phyloP scores from a whole-genome alignment of 2,329 filamentous ascomycete species.

The Xylariales sp. region DNA sequence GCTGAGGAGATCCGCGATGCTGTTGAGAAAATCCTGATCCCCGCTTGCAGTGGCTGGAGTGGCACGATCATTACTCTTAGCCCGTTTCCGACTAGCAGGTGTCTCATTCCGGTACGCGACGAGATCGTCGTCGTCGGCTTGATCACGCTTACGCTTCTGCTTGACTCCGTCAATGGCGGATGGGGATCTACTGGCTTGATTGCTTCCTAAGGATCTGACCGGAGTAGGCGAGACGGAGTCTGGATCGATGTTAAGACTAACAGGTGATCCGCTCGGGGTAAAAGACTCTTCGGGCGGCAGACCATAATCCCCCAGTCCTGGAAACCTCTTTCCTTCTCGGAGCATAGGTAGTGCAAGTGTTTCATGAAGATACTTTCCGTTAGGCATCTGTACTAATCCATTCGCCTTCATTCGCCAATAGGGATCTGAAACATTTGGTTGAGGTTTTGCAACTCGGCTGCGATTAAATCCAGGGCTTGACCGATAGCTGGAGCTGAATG shows the following conservation, averaged over 20 bases:
- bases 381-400: constrained; percentile 62
- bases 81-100: constrained; percentile 43
- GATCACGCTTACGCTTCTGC: constrained; percentile 46
- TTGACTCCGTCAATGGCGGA: constrained; percentile 34
- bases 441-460: constrained; percentile 49
- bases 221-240: constrained; percentile 19
- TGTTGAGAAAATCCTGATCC: constrained; percentile 45
- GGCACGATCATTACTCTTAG: constrained; percentile 39
- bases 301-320: constrained; percentile 54
- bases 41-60: constrained; percentile 23
- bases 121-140: constrained; percentile 42
- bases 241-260: constrained; percentile 13
- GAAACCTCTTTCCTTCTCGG: constrained; percentile 55
- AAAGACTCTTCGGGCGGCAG: constrained; percentile 42
- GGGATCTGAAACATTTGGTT: constrained; percentile 46
- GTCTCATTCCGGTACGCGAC: constrained; percentile 41
- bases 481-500: constrained; percentile 51
- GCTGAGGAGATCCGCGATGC: constrained; percentile 45
- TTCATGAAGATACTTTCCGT: constrained; percentile 66
- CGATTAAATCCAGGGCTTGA: constrained; percentile 51
- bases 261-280: constrained; percentile 40
- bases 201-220: constrained; percentile 12
- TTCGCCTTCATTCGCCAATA: constrained; percentile 54
- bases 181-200: constrained; percentile 40
- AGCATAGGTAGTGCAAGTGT: constrained; percentile 60